Evolutionary conservation across 169 alveolate genomes (phyloP).

Genomic region (Cyclospora cayetanensis): DNA sequence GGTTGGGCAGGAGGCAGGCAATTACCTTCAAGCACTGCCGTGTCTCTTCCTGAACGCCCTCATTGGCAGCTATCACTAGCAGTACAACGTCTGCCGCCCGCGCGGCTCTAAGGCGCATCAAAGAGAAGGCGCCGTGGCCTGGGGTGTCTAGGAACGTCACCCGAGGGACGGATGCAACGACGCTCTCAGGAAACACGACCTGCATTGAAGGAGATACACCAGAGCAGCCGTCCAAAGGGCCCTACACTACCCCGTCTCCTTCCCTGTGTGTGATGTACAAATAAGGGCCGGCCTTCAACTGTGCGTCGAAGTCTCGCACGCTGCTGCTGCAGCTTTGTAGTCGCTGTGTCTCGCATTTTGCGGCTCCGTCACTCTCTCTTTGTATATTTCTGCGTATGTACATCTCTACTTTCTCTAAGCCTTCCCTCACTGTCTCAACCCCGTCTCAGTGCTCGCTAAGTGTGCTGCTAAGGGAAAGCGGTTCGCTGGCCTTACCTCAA

Average conservation of each 20-base stretch:
- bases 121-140: slow-evolving; percentile 52
- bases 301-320: not conserved
- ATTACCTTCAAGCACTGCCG: not conserved
- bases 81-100: slow-evolving; percentile 41
- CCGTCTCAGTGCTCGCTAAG: too few species aligned
- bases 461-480: too few species aligned
- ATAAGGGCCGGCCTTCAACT: not conserved
- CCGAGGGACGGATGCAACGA: not conserved
- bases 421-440: not conserved
- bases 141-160: slow-evolving; percentile 56
- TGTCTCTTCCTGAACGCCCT: slow-evolving; percentile 44
- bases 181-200: slow-evolving; percentile 9
- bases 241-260: not conserved
- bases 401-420: not conserved
- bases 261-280: too few species aligned
- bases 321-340: not conserved
- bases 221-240: not conserved
- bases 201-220: not conserved
- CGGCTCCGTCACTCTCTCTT: not conserved
- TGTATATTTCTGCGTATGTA: not conserved
- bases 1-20: too few species aligned
- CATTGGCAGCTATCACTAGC: slow-evolving; percentile 43
- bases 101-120: slow-evolving; percentile 43
- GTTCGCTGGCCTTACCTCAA: slow-evolving; percentile 20
- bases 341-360: not conserved